Base-by-base conservation (phyloP, 2,329 filamentous ascomycete genomes). In the Diplodia sapinea region DNA sequence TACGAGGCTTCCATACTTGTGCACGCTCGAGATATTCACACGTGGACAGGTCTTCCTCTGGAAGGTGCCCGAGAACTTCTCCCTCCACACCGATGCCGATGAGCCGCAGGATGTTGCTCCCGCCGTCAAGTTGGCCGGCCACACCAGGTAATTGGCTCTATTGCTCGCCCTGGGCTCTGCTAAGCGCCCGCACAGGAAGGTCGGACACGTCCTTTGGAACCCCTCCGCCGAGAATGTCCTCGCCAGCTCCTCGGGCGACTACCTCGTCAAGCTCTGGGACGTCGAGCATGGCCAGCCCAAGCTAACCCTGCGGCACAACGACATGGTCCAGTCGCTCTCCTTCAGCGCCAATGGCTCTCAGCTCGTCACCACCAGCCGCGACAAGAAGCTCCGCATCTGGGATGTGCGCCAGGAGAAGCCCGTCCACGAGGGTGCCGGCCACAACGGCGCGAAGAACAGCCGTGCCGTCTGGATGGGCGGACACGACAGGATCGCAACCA, bases 351-450 rank as follows among this genome's bases (percentile, higher is more conserved):
- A 91, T 73, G 95, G 95, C 69, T 89, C 89, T 67, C 85, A 95
- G 78, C 82, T 99, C 69, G 94, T 91, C 59, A 98, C 95, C 8
- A 98, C 95, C 9, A 97, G 93, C 70, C 88, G 95, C 75, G 95
- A 99, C 87, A 99, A 99, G 89, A 97, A 97, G 84, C 86, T 99
- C 71, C 90, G 95, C 69, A 89, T 98, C 70, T 99, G 95, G 95
- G 95, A 99, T 84, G 93, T 94, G 68, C 90, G 95, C 77, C 94
- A 97, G 83, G 91, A 98, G 82, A 91, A 87, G 80, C 88, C 94
- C 15, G 91, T 90, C 5, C 91, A 96, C 75, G 94, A 97, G 78
- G 88, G 90, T 15, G 82, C 88, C 5, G 95, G 95, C 70, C 95
- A 99, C 79, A 86, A 89, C 36, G 95, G 95, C 68, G 95, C 95